Conservation (phyloP, 495 filamentous ascomycete species). For the Pseudevernia furfuracea region DNA sequence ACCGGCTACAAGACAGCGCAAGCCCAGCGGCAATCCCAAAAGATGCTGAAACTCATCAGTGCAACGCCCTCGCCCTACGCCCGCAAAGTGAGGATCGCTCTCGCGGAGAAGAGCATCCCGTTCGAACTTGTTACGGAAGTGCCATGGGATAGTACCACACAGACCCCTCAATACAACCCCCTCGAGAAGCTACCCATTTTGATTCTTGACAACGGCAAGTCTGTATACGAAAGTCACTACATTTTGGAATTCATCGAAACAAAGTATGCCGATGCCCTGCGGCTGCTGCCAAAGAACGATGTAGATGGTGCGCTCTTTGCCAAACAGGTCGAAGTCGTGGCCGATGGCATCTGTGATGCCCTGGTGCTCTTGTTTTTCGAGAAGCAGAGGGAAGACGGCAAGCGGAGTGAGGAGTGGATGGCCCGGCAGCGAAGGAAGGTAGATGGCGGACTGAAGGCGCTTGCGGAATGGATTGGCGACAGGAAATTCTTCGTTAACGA, state of each 20-base stretch:
- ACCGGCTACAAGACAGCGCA: background rate
- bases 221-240: constrained; percentile 13
- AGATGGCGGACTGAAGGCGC: constrained; percentile 7
- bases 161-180: constrained; percentile 13
- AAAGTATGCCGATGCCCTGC: background rate
- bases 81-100: constrained; percentile 6
- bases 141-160: constrained; percentile 14
- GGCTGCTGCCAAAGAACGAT: constrained; percentile 3
- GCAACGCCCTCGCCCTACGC: constrained; percentile 8
- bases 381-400: background rate
- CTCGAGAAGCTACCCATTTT: constrained; percentile 12
- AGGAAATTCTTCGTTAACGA: constrained; percentile 1
- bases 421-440: constrained; percentile 10
- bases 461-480: constrained; percentile 6
- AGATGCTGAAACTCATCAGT: constrained; percentile 12
- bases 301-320: constrained; percentile 14
- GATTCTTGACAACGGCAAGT: constrained; percentile 4
- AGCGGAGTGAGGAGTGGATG: constrained; percentile 12
- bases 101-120: background rate
- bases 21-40: background rate
- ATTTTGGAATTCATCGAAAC: constrained; percentile 13
- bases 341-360: constrained; percentile 14
- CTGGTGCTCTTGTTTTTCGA: constrained; percentile 13
- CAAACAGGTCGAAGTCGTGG: constrained; percentile 13
- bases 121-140: constrained; percentile 7